Percentiles rank a stretch among this genome's conserved stretches.
These are phyloP conservation scores for Tremellales sp. DNA, from an alignment of 1,284 basidiomycete genomes.

Conservation along the genomic window DNA sequence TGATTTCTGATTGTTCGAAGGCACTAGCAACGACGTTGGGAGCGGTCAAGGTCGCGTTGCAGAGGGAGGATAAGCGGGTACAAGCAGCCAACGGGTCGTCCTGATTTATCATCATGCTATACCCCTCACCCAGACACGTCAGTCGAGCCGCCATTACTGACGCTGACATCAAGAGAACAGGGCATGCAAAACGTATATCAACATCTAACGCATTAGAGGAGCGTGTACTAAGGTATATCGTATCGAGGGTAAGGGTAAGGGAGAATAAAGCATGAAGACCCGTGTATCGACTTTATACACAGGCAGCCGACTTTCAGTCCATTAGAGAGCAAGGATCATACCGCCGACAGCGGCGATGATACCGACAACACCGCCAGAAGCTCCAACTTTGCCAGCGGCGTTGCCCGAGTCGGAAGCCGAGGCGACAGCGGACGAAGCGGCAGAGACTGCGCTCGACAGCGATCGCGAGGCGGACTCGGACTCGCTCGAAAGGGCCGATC, in stretches of 20 bases:
- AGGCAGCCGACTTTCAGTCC: background rate
- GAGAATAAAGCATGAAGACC: background rate
- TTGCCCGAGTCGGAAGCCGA: background rate
- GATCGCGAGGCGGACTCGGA: background rate
- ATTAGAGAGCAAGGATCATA: constrained; percentile 12
- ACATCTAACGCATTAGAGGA: too few species aligned
- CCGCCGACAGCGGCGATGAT: constrained; percentile 7
- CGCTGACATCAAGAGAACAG: too few species aligned
- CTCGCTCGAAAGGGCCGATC: background rate
- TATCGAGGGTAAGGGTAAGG: too few species aligned
- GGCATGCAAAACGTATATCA: too few species aligned
- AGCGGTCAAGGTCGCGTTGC: constrained; percentile 71
- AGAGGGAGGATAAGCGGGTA: constrained; percentile 16
- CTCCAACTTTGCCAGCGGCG: background rate
- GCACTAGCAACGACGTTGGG: constrained; percentile 74
- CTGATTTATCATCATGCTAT: too few species aligned
- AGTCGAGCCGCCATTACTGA: too few species aligned
- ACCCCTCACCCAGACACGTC: too few species aligned
- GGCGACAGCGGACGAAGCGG: background rate
- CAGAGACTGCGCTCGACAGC: background rate
- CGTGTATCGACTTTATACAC: background rate
- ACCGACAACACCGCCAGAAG: constrained; percentile 1
- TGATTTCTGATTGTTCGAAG: too few species aligned
- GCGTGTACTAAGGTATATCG: too few species aligned
- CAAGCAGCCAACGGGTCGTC: too few species aligned